A percentile compares a stretch with the other conserved stretches of the same genome.
Evolutionary conservation across 148 eudicot species (phyloP).

Genomic region (Pharnaceum exiguum): DNA sequence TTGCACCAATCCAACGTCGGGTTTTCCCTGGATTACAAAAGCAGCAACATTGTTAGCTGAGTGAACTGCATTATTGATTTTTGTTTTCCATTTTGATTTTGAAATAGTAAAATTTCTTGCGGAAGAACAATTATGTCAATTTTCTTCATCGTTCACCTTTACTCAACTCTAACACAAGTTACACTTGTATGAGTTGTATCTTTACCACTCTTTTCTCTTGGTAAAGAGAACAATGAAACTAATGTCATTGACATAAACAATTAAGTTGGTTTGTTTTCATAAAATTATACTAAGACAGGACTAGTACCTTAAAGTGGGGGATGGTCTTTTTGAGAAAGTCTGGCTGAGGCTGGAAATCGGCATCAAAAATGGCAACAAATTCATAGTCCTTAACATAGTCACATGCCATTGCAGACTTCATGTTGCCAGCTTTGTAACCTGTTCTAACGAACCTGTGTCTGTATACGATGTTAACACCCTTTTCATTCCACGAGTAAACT

Average conservation of each 20-base stretch:
- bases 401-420: conserved; percentile 9
- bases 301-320: conserved; percentile 13
- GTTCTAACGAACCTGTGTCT: conserved; percentile 11
- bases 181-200: too few relatives aligned
- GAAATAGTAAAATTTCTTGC: not conserved
- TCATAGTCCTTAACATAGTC: conserved; percentile 9
- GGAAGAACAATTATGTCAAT: too few relatives aligned
- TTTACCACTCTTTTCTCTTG: too few relatives aligned
- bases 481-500: conserved; percentile 6
- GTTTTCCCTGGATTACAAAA: conserved; percentile 21
- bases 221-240: not conserved
- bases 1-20: conserved; percentile 28
- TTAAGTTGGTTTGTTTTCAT: not conserved
- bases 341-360: conserved; percentile 16
- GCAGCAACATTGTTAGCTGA: not conserved
- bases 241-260: not conserved
- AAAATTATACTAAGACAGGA: not conserved
- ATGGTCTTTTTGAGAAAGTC: conserved; percentile 7
- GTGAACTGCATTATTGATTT: not conserved
- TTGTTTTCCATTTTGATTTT: not conserved
- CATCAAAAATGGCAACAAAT: conserved; percentile 11
- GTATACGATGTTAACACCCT: conserved; percentile 11
- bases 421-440: conserved; percentile 19
- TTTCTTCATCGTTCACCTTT: too few relatives aligned
- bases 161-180: too few relatives aligned